phyloP scores from a whole-genome alignment of 495 filamentous ascomycete genomes.

The Penicillium ucsense region DNA sequence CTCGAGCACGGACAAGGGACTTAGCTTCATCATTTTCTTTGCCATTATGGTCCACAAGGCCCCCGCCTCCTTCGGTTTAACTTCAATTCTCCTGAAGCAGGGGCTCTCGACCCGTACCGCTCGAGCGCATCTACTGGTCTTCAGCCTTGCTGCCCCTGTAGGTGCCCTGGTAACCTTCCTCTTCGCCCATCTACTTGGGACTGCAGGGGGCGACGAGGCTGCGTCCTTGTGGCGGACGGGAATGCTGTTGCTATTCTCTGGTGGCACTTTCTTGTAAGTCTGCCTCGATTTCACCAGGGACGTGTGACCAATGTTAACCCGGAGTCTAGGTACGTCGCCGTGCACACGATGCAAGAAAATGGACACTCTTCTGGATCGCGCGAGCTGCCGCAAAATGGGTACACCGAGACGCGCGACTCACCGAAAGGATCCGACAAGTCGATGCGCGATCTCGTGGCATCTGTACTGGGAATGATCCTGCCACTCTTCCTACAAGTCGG shows the following conservation, averaged over 20 bases:
- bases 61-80: constrained; percentile 90
- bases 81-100: constrained; percentile 78
- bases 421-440: constrained; percentile 32
- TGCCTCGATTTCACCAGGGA: not conserved
- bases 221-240: constrained; percentile 80
- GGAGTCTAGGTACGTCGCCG: constrained; percentile 76
- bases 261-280: constrained; percentile 87
- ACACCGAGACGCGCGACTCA: constrained; percentile 44
- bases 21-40: constrained; percentile 84
- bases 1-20: constrained; percentile 59
- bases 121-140: constrained; percentile 76
- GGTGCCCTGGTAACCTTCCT: constrained; percentile 80
- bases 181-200: constrained; percentile 60
- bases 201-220: constrained; percentile 32
- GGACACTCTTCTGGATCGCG: constrained; percentile 39
- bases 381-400: constrained; percentile 53
- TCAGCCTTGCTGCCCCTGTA: constrained; percentile 81
- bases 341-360: constrained; percentile 95
- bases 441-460: constrained; percentile 52
- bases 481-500: constrained; percentile 85
- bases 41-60: constrained; percentile 98
- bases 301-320: not conserved
- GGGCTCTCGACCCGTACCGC: constrained; percentile 79
- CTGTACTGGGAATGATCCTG: constrained; percentile 80
- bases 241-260: constrained; percentile 82